Conservation (phyloP, 768 basidiomycete species). For the Galerina sulciceps region DNA sequence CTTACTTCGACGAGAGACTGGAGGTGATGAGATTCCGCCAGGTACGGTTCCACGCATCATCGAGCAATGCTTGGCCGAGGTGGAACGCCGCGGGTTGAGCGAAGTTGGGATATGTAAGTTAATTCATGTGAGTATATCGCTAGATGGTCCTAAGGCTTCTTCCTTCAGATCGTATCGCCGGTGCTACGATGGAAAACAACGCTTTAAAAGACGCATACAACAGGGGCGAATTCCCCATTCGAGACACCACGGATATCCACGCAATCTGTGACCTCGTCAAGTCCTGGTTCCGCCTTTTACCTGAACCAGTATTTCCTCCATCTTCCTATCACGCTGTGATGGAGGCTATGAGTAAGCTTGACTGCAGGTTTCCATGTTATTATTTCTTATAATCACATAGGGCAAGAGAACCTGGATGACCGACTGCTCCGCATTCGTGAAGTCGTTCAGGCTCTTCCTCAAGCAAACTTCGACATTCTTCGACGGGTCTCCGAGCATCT, state of each 20-base stretch:
- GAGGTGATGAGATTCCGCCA: slow-evolving; percentile 48
- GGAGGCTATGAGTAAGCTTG: slow-evolving; percentile 66
- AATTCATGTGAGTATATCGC: neutral
- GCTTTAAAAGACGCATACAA: slow-evolving; percentile 77
- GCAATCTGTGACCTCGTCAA: slow-evolving; percentile 85
- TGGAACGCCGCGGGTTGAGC: slow-evolving; percentile 75
- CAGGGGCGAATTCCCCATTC: slow-evolving; percentile 67
- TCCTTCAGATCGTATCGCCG: slow-evolving; percentile 76
- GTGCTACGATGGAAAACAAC: slow-evolving; percentile 72
- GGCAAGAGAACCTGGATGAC: slow-evolving; percentile 70
- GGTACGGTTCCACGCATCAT: slow-evolving; percentile 72
- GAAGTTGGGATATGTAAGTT: slow-evolving; percentile 85
- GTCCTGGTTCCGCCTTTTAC: slow-evolving; percentile 83
- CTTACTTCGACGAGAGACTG: slow-evolving; percentile 68
- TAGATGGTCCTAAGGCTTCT: neutral
- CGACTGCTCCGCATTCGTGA: slow-evolving; percentile 66
- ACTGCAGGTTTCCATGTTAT: neutral
- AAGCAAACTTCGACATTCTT: slow-evolving; percentile 77
- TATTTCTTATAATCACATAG: slow-evolving; percentile 33
- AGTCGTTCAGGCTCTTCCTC: slow-evolving; percentile 72
- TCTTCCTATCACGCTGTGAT: slow-evolving; percentile 71
- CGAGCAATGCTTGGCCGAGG: slow-evolving; percentile 65
- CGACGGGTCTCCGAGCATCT: slow-evolving; percentile 82
- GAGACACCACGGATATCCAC: slow-evolving; percentile 71
- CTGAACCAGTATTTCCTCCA: slow-evolving; percentile 79